A percentile compares a stretch with the other conserved stretches of the same genome.
phyloP scores from a whole-genome alignment of 805 yeast species.

The Yamadazyma akitaensis region DNA sequence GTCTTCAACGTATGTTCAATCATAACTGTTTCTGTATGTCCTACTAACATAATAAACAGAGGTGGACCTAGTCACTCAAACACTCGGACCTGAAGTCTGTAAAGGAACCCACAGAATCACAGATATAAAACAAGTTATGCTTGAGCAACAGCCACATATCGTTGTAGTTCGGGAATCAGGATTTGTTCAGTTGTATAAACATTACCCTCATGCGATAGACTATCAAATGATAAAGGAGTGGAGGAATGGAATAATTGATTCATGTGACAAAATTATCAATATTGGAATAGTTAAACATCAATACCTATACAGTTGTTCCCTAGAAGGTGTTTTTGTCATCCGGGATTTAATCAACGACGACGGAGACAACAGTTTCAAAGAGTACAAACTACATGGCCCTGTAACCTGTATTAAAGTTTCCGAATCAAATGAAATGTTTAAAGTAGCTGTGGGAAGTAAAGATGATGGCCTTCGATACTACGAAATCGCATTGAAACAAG shows the following conservation, averaged over 20 bases:
- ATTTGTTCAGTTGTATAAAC: constrained; percentile 28
- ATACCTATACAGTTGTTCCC: constrained; percentile 31
- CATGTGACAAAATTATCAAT: constrained; percentile 23
- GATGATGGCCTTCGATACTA: constrained; percentile 26
- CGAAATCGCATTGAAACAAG: constrained; percentile 17
- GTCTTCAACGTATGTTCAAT: constrained; percentile 8
- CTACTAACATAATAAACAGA: constrained; percentile 2
- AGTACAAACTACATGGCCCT: constrained; percentile 24
- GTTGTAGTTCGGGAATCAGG: constrained; percentile 26
- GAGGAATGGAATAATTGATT: constrained; percentile 21
- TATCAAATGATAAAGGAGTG: constrained; percentile 28
- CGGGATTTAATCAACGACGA: constrained; percentile 37
- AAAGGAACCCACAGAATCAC: background rate
- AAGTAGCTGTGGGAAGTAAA: constrained; percentile 24
- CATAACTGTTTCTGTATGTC: background rate
- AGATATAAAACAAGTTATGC: constrained; percentile 11
- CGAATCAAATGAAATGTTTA: background rate
- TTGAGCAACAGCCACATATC: constrained; percentile 15
- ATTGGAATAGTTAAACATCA: constrained; percentile 25
- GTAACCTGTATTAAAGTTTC: constrained; percentile 18
- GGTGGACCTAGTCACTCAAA: constrained; percentile 1
- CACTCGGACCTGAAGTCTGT: constrained; percentile 5
- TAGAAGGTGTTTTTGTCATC: constrained; percentile 31
- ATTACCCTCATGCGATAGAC: background rate
- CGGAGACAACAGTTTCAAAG: constrained; percentile 25